These are phyloP conservation scores for Stemphylium vesicarium DNA, from an alignment of 2,329 filamentous ascomycete genomes.

Conservation along the genomic window DNA sequence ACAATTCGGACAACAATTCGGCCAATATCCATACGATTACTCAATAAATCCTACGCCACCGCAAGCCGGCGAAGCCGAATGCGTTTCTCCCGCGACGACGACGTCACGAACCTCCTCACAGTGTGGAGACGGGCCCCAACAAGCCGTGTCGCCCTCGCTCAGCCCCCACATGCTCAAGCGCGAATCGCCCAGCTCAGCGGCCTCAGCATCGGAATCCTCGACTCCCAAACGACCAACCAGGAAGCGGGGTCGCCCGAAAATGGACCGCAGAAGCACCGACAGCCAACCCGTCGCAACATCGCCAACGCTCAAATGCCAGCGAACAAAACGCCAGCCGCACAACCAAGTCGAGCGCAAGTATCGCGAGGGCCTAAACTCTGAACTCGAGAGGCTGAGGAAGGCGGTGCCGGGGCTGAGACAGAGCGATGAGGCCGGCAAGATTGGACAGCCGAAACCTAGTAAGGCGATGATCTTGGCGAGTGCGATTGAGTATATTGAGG, in stretches of 20 bases:
- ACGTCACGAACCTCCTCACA: constrained; percentile 43
- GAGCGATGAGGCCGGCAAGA: constrained; percentile 30
- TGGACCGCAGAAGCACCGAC: constrained; percentile 31
- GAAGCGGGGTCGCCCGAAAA: constrained; percentile 42
- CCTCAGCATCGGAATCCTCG: constrained; percentile 26
- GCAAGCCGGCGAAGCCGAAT: constrained; percentile 21
- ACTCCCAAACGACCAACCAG: constrained; percentile 35
- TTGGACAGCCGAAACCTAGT: constrained; percentile 41
- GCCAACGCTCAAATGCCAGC: constrained; percentile 19
- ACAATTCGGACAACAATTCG: constrained; percentile 31
- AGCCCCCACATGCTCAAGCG: constrained; percentile 41
- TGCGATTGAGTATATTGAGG: constrained; percentile 44
- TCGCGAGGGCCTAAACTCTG: constrained; percentile 39
- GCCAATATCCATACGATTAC: constrained; percentile 24
- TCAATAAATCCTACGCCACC: constrained; percentile 25
- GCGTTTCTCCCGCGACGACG: constrained; percentile 24
- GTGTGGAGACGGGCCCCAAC: constrained; percentile 37
- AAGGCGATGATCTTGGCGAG: constrained; percentile 42
- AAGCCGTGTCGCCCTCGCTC: constrained; percentile 30
- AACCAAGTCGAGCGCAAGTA: constrained; percentile 45
- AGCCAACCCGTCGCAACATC: constrained; percentile 16
- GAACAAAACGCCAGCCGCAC: constrained; percentile 39
- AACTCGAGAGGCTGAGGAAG: constrained; percentile 36
- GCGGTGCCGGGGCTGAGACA: constrained; percentile 42
- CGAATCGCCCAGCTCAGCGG: constrained; percentile 33